Percentiles rank a stretch among this genome's conserved stretches.
Conservation (phyloP, 257 asterid genomes). For the Misopates orontium region DNA sequence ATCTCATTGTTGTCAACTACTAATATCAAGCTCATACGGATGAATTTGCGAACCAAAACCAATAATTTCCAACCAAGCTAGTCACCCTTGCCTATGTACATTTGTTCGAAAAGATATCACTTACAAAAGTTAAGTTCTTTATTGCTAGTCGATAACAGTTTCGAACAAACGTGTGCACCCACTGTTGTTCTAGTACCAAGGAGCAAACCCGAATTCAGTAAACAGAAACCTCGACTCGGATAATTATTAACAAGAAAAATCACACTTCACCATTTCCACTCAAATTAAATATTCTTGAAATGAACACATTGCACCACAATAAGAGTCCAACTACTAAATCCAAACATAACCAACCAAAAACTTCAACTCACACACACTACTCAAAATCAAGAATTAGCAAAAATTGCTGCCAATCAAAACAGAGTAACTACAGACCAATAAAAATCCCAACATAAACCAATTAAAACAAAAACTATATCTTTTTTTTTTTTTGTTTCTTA, state of each 20-base stretch:
- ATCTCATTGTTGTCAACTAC: too few species aligned
- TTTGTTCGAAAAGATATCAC: not conserved
- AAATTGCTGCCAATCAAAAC: slow-evolving; percentile 10
- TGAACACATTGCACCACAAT: too few species aligned
- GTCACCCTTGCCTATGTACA: not conserved
- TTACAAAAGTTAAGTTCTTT: not conserved
- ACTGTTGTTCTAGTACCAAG: not conserved
- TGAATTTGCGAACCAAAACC: not conserved
- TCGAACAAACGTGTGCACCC: not conserved
- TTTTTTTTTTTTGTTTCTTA: not conserved
- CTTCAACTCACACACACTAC: too few species aligned
- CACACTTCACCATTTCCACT: too few species aligned
- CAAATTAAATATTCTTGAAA: too few species aligned
- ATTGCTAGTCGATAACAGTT: not conserved
- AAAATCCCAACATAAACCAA: slow-evolving; percentile 7
- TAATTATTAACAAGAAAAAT: not conserved
- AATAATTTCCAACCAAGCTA: not conserved
- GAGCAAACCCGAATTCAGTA: not conserved
- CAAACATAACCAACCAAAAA: too few species aligned
- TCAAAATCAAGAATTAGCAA: too few species aligned
- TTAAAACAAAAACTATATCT: not conserved
- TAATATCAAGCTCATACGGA: too few species aligned
- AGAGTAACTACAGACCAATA: not conserved
- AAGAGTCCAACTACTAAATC: too few species aligned
- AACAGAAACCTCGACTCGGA: not conserved